Evolutionary conservation across 805 yeast genomes (phyloP), one percentile per base, ranked within the genome.

Genomic region (Vanderwaltozyma yarrowii): DNA sequence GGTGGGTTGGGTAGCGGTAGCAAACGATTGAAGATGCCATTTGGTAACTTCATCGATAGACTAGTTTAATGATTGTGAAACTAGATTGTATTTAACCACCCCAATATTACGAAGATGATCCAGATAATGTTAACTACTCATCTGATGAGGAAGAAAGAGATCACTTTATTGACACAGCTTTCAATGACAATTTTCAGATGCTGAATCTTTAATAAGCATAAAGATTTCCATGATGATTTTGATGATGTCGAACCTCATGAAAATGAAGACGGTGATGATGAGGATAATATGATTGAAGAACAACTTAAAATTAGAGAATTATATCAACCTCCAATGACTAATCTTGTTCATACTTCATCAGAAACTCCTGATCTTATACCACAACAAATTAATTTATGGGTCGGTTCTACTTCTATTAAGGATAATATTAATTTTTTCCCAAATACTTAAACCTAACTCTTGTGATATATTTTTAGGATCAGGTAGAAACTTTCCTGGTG

Each of bases 311-410:
- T 75, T 1, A 55, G 49, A 24, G 78, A 75, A 32, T 59, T 78
- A 4, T 65, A 71, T 29, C 87, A 78, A 50, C 74, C 73, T 11
- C 89, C 89, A 3, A 61, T 81, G 44, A 69, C 78, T 1, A 64
- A 63, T 25, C 54, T 73, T 36, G 49, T 61, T 1, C 37, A 42
- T 8, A 42, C 39, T 0, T 52, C 69, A 28, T 74, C 75, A 4
- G 45, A 71, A 14, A 51, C 54, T 12, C 79, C 76, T 0, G 45
- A 42, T 2, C 54, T 79, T 11, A 56, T 71, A 1, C 76, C 87
- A 1, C 88, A 81, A 53, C 88, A 81, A 51, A 74, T 81, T 25
- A 81, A 81, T 50, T 57, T 81, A 6, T 81, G 89, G 89, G 67
- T 79, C 61, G 88, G 88, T 1, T 56, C 65, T 2, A 52, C 66